Evolutionary conservation across 352 stramenopile species (phyloP), one percentile per base, ranked within the genome.

Genomic region (Halophytophthora polymorphica): DNA sequence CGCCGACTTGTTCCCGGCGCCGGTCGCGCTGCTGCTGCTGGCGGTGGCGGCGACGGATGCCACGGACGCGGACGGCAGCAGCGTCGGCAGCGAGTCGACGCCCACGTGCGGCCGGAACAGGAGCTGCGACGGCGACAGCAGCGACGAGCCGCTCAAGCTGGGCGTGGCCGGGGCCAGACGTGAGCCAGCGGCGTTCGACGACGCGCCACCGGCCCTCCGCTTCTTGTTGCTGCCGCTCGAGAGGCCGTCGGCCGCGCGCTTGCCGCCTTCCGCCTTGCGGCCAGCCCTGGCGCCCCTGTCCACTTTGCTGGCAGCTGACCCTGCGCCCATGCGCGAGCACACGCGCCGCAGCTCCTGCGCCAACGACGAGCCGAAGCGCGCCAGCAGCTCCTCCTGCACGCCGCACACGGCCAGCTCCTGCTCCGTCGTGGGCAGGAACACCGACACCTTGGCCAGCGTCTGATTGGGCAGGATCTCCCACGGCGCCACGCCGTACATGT

Each of bases 381-480:
- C 66, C 5, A 86, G 33, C 45, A 72, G 67, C 13, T 79, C 69
- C 14, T 69, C 67, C 1, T 55, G 41, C 39, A 89, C 59, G 33
- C 73, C 78, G 17, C 78, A 89, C 13, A 71, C 36, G 17, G 61
- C 60, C 6, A 90, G 70, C 51, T 90, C 76, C 48, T 86, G 64
- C 28, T 75, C 68, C 1, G 54, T 82, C 18, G 58, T 67, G 7
- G 78, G 78, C 49, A 78, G 62, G 46, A 76, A 78, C 11, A 88
- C 65, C 4, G 82, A 75, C 21, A 93, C 69, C 47, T 86, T 84
- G n/a, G 79, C 82, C 17, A 92, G 55, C 29, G 78, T 75, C 38
- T 79, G 58, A 56, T 88, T 92, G 42, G 82, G 68, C 42, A 90
- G 19, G 35, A 92, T 88, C 18, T 90, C 82, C 73, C 72, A 89